Percentiles rank a stretch among this genome's conserved stretches.
Evolutionary conservation across 345 rosid genomes (phyloP).

Genomic region (Nephelium lappaceum): DNA sequence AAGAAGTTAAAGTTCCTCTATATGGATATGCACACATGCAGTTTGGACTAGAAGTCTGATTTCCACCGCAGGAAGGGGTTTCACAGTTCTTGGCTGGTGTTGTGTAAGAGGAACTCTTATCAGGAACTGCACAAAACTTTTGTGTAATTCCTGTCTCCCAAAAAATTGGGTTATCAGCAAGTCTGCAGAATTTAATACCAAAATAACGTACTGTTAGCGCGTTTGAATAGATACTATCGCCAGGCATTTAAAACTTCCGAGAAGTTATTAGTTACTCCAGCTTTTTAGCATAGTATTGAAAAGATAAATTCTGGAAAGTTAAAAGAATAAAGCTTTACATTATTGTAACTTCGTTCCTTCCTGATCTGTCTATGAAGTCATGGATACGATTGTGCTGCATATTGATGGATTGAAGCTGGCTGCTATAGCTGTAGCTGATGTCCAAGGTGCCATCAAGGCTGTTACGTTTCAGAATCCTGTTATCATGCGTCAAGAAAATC

Average conservation of each 20-base stretch:
- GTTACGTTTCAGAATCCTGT: too few species aligned
- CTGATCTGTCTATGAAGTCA: slow-evolving; percentile 4
- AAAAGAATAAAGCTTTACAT: slow-evolving; percentile 23
- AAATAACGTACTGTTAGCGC: neutral
- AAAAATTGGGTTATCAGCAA: slow-evolving; percentile 64
- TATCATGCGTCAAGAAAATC: too few species aligned
- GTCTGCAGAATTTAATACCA: slow-evolving; percentile 38
- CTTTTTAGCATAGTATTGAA: too few species aligned
- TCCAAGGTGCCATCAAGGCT: slow-evolving; percentile 52
- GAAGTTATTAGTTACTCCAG: neutral
- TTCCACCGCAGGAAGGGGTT: slow-evolving; percentile 31
- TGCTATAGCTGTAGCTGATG: slow-evolving; percentile 46
- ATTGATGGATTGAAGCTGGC: slow-evolving; percentile 55
- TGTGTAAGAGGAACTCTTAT: slow-evolving; percentile 28
- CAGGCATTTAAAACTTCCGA: too few species aligned
- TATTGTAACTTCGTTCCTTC: slow-evolving; percentile 42
- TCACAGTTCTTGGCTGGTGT: slow-evolving; percentile 51
- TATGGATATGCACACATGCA: slow-evolving; percentile 69
- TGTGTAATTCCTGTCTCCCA: slow-evolving; percentile 31
- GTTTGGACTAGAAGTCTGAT: slow-evolving; percentile 48
- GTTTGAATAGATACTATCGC: too few species aligned
- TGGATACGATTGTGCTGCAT: slow-evolving; percentile 60
- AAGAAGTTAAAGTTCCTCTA: slow-evolving; percentile 61
- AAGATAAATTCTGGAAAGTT: neutral
- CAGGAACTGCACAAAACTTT: slow-evolving; percentile 38